Base-by-base conservation (phyloP, 148 eudicot genomes). In the Limonium bicolor region DNA sequence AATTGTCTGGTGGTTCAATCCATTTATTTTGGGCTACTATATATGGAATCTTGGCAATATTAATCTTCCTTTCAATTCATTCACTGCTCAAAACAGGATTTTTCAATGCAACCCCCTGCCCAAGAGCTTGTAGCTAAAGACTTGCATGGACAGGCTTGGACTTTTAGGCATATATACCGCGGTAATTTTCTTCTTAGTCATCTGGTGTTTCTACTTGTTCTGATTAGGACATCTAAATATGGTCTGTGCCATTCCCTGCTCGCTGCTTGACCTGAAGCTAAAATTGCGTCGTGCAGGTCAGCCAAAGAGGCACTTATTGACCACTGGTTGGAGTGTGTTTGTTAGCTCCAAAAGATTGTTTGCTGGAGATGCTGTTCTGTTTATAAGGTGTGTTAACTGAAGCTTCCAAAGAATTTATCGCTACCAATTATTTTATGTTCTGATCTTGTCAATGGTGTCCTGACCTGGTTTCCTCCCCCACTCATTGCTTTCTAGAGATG, bases 321-420 rank as follows among this genome's bases (percentile, higher is more conserved):
- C 97, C 20, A 88, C 97, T 1, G 97, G 97, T 8, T 88, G 97
- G 97, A 84, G 97, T 42, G 77, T 88, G 23, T 88, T 88, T 64
- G 94, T 88, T 25, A 80, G 92, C 72, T 77, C 90, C 14, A 88
- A 88, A 58, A 69, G 97, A 69, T 65, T 88, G 36, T 63, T 65
- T 63, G 95, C 97, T 18, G 94, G 97, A 37, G 97, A 88, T 71
- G 70, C 97, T 26, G 90, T 88, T 54, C 86, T 88, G 35, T 88
- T 88, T 59, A 80, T 88, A 65, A 69, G 94, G 97, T 88, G 77
- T 43, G 24, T 5, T 4, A 24, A 6, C 26, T 42, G n/a, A 13
- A 24, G 3, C 12, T 43, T 7, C 10, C 2, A 29, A 1, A 39
- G 13, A n/a, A 7, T 37, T 38, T 15, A 21, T 0, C 44, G 25